These are phyloP conservation scores for Madurella mycetomatis DNA, from an alignment of 2,329 filamentous ascomycete genomes.

Conservation along the genomic window DNA sequence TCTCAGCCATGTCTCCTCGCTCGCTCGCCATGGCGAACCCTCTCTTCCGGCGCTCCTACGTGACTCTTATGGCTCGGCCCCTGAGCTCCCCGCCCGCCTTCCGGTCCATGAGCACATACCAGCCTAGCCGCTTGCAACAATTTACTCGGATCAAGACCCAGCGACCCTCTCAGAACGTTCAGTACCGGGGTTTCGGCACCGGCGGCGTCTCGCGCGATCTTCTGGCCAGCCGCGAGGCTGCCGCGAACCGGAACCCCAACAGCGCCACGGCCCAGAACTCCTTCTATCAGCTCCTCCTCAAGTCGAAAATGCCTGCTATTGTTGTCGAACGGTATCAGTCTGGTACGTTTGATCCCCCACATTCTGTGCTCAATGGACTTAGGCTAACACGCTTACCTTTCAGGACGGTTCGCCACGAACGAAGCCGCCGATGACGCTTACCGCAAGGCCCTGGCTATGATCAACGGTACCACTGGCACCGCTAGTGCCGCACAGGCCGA, in stretches of 20 bases:
- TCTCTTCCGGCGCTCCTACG: constrained; percentile 25
- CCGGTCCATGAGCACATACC: constrained; percentile 25
- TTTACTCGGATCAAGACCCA: constrained; percentile 15
- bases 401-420: constrained; percentile 70
- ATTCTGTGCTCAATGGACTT: not conserved
- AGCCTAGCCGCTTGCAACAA: constrained; percentile 20
- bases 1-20: constrained; percentile 21
- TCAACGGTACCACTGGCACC: constrained; percentile 27
- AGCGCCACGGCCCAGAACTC: constrained; percentile 87
- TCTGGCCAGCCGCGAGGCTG: constrained; percentile 81
- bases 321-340: constrained; percentile 86
- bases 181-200: constrained; percentile 22
- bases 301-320: constrained; percentile 90
- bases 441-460: constrained; percentile 60
- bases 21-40: constrained; percentile 26
- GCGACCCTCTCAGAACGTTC: constrained; percentile 12
- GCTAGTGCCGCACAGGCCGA: constrained; percentile 23
- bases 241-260: constrained; percentile 85
- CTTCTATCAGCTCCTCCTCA: constrained; percentile 87
- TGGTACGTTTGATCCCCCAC: constrained; percentile 37
- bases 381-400: not conserved
- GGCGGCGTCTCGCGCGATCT: constrained; percentile 57
- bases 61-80: constrained; percentile 22
- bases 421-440: constrained; percentile 73
- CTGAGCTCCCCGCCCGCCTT: constrained; percentile 21